Conservation (phyloP, 192 early-diverging fungal genomes). For the Rhizophagus clarus region DNA sequence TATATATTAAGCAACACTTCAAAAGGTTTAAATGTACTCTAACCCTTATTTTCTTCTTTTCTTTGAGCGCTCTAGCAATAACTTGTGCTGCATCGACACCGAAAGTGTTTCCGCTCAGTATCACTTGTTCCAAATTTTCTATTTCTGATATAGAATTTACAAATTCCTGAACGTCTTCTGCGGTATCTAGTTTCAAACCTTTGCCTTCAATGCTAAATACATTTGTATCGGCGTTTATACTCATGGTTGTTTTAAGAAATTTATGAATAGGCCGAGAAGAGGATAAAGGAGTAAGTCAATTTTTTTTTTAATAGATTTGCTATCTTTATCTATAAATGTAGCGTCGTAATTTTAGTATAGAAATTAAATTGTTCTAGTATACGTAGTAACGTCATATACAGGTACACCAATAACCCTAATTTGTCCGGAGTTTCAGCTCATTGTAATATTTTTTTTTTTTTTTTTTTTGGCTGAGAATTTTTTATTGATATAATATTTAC, state of each 20-base stretch:
- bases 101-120: conserved; percentile 88
- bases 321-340: too few relatives aligned
- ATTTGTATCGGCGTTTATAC: not conserved
- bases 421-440: too few relatives aligned
- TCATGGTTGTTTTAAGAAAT: not conserved
- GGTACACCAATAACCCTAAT: too few relatives aligned
- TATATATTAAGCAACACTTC: not conserved
- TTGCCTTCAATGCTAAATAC: conserved; percentile 86
- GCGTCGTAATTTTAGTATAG: too few relatives aligned
- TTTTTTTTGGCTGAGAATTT: too few relatives aligned
- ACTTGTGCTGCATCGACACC: conserved; percentile 88
- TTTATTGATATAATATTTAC: too few relatives aligned
- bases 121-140: conserved; percentile 68
- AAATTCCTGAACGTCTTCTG: conserved; percentile 77
- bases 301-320: not conserved
- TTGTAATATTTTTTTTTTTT: too few relatives aligned
- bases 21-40: conserved; percentile 24
- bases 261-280: not conserved
- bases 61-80: conserved; percentile 70
- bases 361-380: too few relatives aligned
- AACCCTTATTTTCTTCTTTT: conserved; percentile 75
- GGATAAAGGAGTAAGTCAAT: too few relatives aligned
- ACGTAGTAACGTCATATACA: too few relatives aligned
- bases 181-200: conserved; percentile 86
- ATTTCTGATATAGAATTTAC: conserved; percentile 68